Conservation (phyloP, 371 early-diverging fungal genomes). For the Haplosporangium sp. region DNA sequence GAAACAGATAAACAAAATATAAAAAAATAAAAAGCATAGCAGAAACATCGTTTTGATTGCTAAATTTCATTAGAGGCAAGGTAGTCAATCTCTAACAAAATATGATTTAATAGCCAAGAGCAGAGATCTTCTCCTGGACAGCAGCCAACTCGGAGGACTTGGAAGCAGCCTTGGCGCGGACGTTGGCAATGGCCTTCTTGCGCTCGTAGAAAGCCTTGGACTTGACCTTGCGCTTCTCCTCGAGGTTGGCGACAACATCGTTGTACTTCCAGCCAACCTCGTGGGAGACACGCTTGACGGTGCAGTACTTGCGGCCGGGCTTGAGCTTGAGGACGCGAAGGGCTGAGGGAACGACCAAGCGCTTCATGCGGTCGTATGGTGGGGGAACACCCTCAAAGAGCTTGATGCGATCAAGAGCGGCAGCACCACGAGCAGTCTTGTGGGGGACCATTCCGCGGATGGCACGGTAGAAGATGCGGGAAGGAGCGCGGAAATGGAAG, state of each 20-base stretch:
- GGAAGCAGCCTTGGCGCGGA: slow-evolving; percentile 70
- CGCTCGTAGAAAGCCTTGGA: slow-evolving; percentile 92
- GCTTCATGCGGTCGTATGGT: slow-evolving; percentile 97
- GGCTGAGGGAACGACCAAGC: slow-evolving; percentile 97
- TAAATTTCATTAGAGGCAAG: slow-evolving; percentile 3
- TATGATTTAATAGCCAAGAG: slow-evolving; percentile 68
- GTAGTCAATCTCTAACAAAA: not conserved
- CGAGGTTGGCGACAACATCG: slow-evolving; percentile 94
- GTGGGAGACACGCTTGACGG: slow-evolving; percentile 92
- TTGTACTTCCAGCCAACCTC: slow-evolving; percentile 99
- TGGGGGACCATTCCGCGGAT: slow-evolving; percentile 99
- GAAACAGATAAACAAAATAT: not conserved
- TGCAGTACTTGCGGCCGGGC: slow-evolving; percentile 98
- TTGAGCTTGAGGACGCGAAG: slow-evolving; percentile 96
- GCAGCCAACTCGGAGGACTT: slow-evolving; percentile 66
- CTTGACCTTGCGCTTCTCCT: slow-evolving; percentile 98
- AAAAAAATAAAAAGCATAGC: too few species aligned
- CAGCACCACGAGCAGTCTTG: slow-evolving; percentile 98
- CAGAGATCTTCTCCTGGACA: slow-evolving; percentile 66
- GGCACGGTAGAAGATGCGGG: slow-evolving; percentile 97
- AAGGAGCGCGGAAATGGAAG: slow-evolving; percentile 99
- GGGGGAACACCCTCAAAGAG: slow-evolving; percentile 99
- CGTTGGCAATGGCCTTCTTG: slow-evolving; percentile 80
- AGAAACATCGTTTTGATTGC: not conserved
- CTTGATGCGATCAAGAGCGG: slow-evolving; percentile 97